Conservation (phyloP, 345 rosid genomes). For the Populus deltoides region DNA sequence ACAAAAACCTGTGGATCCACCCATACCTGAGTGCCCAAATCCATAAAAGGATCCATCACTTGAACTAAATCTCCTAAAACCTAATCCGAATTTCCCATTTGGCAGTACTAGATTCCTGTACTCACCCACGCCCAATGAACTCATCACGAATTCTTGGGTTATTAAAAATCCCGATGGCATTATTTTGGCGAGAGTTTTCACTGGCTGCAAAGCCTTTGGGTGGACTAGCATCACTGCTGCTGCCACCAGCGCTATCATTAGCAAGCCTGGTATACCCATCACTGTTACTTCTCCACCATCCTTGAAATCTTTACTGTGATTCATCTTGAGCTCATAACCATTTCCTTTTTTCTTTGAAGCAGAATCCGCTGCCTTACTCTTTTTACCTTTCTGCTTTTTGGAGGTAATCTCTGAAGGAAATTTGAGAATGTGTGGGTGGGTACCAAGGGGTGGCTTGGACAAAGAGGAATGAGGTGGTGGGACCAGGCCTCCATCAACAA, state of each 20-base stretch:
- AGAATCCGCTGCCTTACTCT: constrained; percentile 24
- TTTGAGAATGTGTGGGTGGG: constrained; percentile 75
- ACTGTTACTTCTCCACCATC: no score
- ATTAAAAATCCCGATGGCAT: no score
- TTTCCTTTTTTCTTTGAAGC: constrained; percentile 30
- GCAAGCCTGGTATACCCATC: no score
- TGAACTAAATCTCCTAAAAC: constrained; percentile 52
- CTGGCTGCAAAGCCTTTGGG: no score
- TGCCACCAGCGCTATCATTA: no score
- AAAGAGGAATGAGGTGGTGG: constrained; percentile 72
- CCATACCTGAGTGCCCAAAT: constrained; percentile 94
- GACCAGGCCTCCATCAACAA: constrained; percentile 67
- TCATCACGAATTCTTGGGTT: constrained; percentile 25
- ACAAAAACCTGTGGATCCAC: constrained; percentile 89
- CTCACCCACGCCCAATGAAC: constrained; percentile 74
- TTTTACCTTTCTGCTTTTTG: constrained; percentile 38
- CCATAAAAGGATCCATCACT: constrained; percentile 58
- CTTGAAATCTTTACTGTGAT: no score
- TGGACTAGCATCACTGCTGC: no score
- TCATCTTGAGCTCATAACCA: constrained; percentile 4
- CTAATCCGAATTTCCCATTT: constrained; percentile 73
- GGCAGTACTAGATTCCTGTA: constrained; percentile 47
- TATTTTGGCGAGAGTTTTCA: no score
- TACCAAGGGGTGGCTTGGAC: constrained; percentile 77
- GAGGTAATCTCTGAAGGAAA: constrained; percentile 40